These are phyloP conservation scores for Penicillium tannophilum DNA, from an alignment of 495 filamentous ascomycete genomes.

Conservation along the genomic window DNA sequence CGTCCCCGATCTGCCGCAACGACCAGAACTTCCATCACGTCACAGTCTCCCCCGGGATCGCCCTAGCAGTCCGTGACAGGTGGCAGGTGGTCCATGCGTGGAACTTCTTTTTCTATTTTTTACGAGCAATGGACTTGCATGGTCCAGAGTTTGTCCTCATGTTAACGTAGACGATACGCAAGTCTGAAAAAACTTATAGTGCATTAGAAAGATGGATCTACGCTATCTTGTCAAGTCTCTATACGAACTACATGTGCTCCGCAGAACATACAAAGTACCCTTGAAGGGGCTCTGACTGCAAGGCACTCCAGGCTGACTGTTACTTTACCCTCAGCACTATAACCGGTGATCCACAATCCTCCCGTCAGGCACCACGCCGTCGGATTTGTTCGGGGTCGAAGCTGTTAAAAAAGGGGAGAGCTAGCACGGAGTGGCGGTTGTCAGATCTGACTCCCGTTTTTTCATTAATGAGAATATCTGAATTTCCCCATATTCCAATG, in stretches of 20 bases:
- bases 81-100: slow-evolving; percentile 33
- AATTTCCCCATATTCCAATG: slow-evolving; percentile 11
- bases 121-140: background rate
- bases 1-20: slow-evolving; percentile 13
- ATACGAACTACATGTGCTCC: too few species aligned
- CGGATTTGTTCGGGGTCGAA: slow-evolving; percentile 12
- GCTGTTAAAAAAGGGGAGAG: slow-evolving; percentile 11
- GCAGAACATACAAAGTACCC: too few species aligned
- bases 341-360: slow-evolving; percentile 19
- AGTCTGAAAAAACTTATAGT: too few species aligned
- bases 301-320: background rate
- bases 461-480: background rate
- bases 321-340: background rate
- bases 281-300: background rate
- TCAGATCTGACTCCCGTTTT: slow-evolving; percentile 5
- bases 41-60: slow-evolving; percentile 17
- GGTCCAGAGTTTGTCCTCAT: background rate
- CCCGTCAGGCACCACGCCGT: slow-evolving; percentile 14
- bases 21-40: slow-evolving; percentile 15
- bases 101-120: slow-evolving; percentile 1
- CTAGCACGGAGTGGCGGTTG: slow-evolving; percentile 19
- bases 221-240: too few species aligned
- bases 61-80: slow-evolving; percentile 27
- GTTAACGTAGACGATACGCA: too few species aligned
- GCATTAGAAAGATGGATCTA: too few species aligned